A percentile compares a stretch with the other conserved stretches of the same genome.
phyloP scores from a whole-genome alignment of 192 early-diverging fungal genomes.

The Entrophospora sp. region DNA sequence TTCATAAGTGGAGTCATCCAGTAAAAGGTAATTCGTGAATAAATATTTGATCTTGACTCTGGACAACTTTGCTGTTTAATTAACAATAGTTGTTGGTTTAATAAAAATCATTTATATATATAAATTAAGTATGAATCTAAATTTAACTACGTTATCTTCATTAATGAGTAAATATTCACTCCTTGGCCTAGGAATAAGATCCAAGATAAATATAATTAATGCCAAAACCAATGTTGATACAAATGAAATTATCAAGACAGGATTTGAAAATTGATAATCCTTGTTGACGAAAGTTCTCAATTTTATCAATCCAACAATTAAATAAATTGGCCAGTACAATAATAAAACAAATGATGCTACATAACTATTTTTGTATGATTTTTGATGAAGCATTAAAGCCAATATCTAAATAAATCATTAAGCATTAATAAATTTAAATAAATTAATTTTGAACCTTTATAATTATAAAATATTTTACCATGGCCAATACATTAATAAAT shows the following conservation, averaged over 20 bases:
- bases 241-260: neutral
- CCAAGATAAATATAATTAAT: constrained; percentile 18
- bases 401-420: neutral
- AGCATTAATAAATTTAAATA: neutral
- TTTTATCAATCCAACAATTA: constrained; percentile 29
- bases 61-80: constrained; percentile 41
- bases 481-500: constrained; percentile 17
- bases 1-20: constrained; percentile 90
- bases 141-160: constrained; percentile 1
- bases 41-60: constrained; percentile 76
- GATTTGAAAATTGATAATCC: neutral
- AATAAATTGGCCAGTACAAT: constrained; percentile 48
- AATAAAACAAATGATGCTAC: constrained; percentile 45
- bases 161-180: neutral
- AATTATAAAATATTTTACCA: constrained; percentile 25
- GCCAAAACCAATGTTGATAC: constrained; percentile 7
- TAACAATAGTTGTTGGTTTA: too few relatives aligned
- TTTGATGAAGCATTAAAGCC: constrained; percentile 22
- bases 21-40: constrained; percentile 70
- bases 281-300: constrained; percentile 30
- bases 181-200: neutral
- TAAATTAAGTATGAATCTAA: neutral
- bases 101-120: neutral
- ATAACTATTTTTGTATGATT: constrained; percentile 27
- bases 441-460: too few relatives aligned